A percentile compares a stretch with the other conserved stretches of the same genome.
Conservation (phyloP, 2,329 filamentous ascomycete species). For the Cladophialophora yegresii region DNA sequence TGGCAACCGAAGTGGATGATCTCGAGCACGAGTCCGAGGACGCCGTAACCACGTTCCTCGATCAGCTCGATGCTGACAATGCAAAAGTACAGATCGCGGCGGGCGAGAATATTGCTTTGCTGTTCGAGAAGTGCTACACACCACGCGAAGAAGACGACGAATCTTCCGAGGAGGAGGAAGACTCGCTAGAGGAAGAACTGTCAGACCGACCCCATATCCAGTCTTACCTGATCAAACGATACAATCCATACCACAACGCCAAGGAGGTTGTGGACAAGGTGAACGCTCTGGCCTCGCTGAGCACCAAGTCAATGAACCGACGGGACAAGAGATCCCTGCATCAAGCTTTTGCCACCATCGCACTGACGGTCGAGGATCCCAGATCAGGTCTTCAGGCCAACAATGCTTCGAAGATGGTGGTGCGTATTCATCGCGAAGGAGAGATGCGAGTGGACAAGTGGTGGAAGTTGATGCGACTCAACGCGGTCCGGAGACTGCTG, state of each 20-base stretch:
- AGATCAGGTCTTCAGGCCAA: constrained; percentile 66
- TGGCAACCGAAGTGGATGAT: constrained; percentile 76
- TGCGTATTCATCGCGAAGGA: constrained; percentile 61
- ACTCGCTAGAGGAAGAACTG: constrained; percentile 51
- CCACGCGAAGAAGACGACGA: constrained; percentile 60
- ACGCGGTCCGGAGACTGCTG: constrained; percentile 62
- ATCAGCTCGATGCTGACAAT: constrained; percentile 77
- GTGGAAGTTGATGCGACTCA: constrained; percentile 70
- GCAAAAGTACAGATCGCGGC: constrained; percentile 73
- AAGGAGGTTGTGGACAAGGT: constrained; percentile 63
- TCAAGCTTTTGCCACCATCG: constrained; percentile 65
- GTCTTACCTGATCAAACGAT: constrained; percentile 59
- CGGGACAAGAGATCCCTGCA: constrained; percentile 68
- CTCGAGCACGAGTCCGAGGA: constrained; percentile 69
- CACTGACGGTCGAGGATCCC: constrained; percentile 67
- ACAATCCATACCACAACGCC: constrained; percentile 66
- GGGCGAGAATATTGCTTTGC: constrained; percentile 75
- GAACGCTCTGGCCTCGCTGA: constrained; percentile 60
- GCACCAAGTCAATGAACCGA: constrained; percentile 64
- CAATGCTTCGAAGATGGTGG: constrained; percentile 63
- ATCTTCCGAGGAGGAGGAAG: constrained; percentile 49
- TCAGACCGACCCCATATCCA: constrained; percentile 38
- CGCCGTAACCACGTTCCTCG: constrained; percentile 77
- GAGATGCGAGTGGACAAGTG: constrained; percentile 68
- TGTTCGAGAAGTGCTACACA: constrained; percentile 73